phyloP scores from a whole-genome alignment of 169 alveolate species.

The Plasmodium coatneyi region DNA sequence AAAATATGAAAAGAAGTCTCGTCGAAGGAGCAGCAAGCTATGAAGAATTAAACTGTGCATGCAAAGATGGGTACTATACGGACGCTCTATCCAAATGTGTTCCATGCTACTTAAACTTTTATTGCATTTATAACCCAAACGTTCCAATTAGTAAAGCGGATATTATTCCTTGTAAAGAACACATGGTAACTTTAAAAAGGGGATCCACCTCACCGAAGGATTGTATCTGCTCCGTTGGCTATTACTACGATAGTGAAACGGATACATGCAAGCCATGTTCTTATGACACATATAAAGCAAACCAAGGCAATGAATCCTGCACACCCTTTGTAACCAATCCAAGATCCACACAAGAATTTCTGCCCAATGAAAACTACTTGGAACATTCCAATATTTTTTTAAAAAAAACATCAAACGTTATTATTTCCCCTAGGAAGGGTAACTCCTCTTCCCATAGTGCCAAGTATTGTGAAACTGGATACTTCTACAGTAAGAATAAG shows the following conservation, averaged over 20 bases:
- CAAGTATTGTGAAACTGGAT: slow-evolving; percentile 56
- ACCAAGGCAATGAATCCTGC: slow-evolving; percentile 24
- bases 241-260: slow-evolving; percentile 77
- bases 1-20: slow-evolving; percentile 17
- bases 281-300: neutral
- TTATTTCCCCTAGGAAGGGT: slow-evolving; percentile 45
- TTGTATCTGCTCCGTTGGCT: slow-evolving; percentile 85
- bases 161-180: slow-evolving; percentile 80
- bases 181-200: slow-evolving; percentile 77
- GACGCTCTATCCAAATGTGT: slow-evolving; percentile 59
- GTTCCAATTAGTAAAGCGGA: slow-evolving; percentile 77
- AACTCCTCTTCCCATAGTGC: slow-evolving; percentile 18
- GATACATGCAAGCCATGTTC: slow-evolving; percentile 65
- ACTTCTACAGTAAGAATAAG: slow-evolving; percentile 54
- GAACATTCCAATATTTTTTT: slow-evolving; percentile 7
- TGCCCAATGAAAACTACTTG: slow-evolving; percentile 31
- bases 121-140: slow-evolving; percentile 82
- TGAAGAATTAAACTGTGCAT: slow-evolving; percentile 75
- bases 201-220: slow-evolving; percentile 83
- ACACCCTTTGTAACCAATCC: slow-evolving; percentile 11
- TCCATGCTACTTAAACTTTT: slow-evolving; percentile 66
- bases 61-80: slow-evolving; percentile 77
- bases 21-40: slow-evolving; percentile 75
- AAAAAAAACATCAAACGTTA: slow-evolving; percentile 23
- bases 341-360: slow-evolving; percentile 24